Conservation (phyloP, 129 eudicot species). For the Arctium minus region DNA sequence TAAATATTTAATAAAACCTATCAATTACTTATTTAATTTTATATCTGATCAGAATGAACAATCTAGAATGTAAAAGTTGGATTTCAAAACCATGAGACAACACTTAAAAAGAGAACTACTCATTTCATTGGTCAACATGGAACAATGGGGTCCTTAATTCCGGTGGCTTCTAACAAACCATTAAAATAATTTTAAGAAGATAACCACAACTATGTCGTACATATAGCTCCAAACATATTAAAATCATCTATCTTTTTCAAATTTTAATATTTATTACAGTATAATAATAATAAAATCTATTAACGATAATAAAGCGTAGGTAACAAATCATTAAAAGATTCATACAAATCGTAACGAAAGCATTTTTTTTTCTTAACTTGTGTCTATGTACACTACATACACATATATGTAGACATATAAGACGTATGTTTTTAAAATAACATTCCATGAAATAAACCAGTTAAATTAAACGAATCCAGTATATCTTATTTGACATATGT, state of each 20-base stretch:
- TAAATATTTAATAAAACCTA: too few relatives aligned
- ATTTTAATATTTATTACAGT: not conserved
- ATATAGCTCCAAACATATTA: not conserved
- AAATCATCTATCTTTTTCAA: not conserved
- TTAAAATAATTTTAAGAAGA: not conserved
- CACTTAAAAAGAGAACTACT: not conserved
- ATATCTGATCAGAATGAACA: too few relatives aligned
- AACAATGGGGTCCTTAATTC: not conserved
- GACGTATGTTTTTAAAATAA: too few relatives aligned
- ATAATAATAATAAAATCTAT: not conserved
- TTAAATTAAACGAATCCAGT: not conserved
- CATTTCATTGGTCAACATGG: not conserved
- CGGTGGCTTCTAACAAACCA: not conserved
- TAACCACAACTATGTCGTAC: not conserved
- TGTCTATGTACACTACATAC: not conserved
- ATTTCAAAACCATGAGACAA: not conserved
- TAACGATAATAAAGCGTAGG: not conserved
- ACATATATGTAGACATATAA: too few relatives aligned
- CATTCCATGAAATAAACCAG: too few relatives aligned
- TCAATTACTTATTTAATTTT: too few relatives aligned
- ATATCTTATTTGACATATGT: too few relatives aligned
- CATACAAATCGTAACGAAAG: not conserved
- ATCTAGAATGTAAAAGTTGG: not conserved
- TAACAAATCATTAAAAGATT: not conserved
- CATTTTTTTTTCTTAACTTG: not conserved